phyloP scores from a whole-genome alignment of 1,284 basidiomycete genomes.

The Polyporus tsugae region DNA sequence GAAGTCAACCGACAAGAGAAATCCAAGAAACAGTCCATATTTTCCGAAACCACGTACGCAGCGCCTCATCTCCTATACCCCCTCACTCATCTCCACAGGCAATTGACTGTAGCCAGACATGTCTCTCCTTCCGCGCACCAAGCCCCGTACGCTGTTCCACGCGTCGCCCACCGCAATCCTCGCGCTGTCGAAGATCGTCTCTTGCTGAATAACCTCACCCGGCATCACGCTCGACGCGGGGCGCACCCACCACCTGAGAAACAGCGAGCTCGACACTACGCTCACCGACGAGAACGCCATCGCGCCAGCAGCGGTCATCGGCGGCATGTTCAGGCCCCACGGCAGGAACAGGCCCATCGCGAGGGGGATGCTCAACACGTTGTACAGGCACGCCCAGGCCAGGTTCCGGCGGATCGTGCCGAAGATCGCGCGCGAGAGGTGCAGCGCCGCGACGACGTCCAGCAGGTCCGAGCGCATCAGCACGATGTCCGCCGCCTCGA shows the following conservation, averaged over 20 bases:
- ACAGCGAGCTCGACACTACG: constrained; percentile 91
- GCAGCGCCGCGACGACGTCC: constrained; percentile 95
- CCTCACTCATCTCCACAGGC: constrained; percentile 69
- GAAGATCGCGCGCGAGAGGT: constrained; percentile 92
- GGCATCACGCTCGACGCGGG: constrained; percentile 77
- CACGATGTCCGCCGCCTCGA: constrained; percentile 98
- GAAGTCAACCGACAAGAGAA: neutral
- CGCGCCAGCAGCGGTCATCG: constrained; percentile 97
- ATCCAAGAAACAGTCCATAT: constrained; percentile 5
- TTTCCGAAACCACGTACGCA: neutral
- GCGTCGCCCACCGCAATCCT: constrained; percentile 46
- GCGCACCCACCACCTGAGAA: constrained; percentile 87
- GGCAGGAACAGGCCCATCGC: constrained; percentile 98
- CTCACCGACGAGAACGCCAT: constrained; percentile 99
- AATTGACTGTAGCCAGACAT: constrained; percentile 70
- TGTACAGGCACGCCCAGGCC: constrained; percentile 94
- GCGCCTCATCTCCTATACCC: constrained; percentile 23
- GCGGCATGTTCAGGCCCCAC: constrained; percentile 92
- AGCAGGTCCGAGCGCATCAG: constrained; percentile 96
- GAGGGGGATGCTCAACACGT: constrained; percentile 94
- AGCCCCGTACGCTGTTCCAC: constrained; percentile 53
- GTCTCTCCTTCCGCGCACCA: constrained; percentile 51
- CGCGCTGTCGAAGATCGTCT: constrained; percentile 55
- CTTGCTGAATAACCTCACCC: constrained; percentile 54
- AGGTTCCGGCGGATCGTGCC: constrained; percentile 90